A percentile compares a stretch with the other conserved stretches of the same genome.
phyloP scores from a whole-genome alignment of 805 yeast genomes.

The Tetrapisispora arboricola region DNA sequence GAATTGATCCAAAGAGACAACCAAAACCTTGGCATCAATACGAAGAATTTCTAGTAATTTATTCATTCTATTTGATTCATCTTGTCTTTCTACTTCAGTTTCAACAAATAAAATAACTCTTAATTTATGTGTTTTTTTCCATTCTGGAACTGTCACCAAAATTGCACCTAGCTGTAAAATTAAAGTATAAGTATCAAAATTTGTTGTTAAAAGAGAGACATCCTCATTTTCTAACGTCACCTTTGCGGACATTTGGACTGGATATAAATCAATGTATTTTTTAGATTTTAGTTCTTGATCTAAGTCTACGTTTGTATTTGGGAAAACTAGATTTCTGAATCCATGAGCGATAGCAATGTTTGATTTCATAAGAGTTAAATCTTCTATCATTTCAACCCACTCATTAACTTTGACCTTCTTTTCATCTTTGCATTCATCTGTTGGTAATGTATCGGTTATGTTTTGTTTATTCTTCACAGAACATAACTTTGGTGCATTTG shows the following conservation, averaged over 20 bases:
- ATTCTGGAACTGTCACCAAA: constrained; percentile 81
- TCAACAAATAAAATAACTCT: constrained; percentile 91
- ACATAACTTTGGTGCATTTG: neutral
- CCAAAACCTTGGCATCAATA: constrained; percentile 72
- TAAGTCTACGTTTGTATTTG: constrained; percentile 33
- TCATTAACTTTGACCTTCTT: constrained; percentile 57
- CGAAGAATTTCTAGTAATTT: constrained; percentile 66
- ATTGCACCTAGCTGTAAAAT: constrained; percentile 92
- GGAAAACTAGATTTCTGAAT: constrained; percentile 58
- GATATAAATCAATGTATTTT: constrained; percentile 77
- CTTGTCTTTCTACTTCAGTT: constrained; percentile 51
- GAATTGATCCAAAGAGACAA: constrained; percentile 52
- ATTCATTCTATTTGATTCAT: constrained; percentile 53
- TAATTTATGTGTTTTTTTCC: constrained; percentile 68
- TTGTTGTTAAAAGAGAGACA: constrained; percentile 58
- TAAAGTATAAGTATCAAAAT: constrained; percentile 91
- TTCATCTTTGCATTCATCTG: constrained; percentile 69
- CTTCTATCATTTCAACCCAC: constrained; percentile 92
- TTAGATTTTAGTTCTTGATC: neutral
- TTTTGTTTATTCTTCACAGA: neutral
- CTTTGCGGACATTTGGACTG: constrained; percentile 91
- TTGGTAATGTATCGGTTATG: constrained; percentile 40
- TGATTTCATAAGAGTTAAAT: constrained; percentile 74
- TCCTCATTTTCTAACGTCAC: constrained; percentile 28
- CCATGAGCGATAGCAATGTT: constrained; percentile 93